Conservation (phyloP, 2,329 filamentous ascomycete genomes). For the Colletotrichum somersetense region DNA sequence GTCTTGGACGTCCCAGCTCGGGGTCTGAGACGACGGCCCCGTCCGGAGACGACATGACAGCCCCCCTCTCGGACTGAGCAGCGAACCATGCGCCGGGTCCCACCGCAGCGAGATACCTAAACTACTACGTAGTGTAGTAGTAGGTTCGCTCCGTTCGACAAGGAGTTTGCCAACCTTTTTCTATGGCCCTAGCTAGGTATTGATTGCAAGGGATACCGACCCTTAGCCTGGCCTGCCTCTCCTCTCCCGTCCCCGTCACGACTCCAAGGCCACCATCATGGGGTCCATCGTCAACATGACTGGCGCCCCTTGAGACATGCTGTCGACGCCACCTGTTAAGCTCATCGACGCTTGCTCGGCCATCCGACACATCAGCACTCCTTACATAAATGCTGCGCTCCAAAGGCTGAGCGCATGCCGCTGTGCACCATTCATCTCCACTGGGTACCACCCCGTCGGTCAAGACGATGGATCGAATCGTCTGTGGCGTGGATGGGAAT, state of each 20-base stretch:
- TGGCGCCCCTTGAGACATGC: neutral
- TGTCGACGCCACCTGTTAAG: neutral
- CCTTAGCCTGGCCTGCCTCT: neutral
- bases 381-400: neutral
- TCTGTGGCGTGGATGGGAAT: neutral
- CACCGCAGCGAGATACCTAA: neutral
- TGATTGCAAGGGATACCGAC: no score
- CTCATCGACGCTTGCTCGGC: neutral
- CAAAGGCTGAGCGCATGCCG: neutral
- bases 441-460: neutral
- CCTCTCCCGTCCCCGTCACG: neutral
- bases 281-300: neutral
- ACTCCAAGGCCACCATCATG: neutral
- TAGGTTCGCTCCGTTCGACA: neutral
- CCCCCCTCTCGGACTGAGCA: neutral
- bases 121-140: no score
- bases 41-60: conserved; percentile 8
- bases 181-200: no score
- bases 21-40: conserved; percentile 36
- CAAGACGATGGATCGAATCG: neutral
- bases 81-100: conserved; percentile 17
- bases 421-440: neutral
- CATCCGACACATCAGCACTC: neutral
- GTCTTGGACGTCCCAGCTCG: conserved; percentile 22
- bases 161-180: neutral